These are phyloP conservation scores for Rutstroemia sp. DNA, from an alignment of 2,329 filamentous ascomycete genomes.

Conservation along the genomic window DNA sequence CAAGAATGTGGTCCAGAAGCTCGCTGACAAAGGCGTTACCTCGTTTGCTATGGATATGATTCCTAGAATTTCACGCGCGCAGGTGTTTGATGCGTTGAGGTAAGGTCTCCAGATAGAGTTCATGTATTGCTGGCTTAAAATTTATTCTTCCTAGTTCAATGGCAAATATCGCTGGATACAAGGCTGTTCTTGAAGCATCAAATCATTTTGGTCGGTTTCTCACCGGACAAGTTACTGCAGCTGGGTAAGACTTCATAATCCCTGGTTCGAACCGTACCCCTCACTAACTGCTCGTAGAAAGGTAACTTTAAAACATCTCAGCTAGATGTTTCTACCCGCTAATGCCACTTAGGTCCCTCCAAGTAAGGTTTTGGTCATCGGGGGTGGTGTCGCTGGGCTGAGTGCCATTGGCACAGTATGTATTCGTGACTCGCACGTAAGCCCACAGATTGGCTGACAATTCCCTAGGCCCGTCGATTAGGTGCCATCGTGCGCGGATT, in stretches of 20 bases:
- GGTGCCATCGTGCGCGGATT: slow-evolving; percentile 87
- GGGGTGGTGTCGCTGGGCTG: slow-evolving; percentile 80
- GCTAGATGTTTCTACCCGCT: not conserved
- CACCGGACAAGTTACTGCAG: slow-evolving; percentile 84
- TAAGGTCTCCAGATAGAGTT: slow-evolving; percentile 1
- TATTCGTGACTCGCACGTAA: slow-evolving; percentile 1
- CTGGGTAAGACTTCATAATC: slow-evolving; percentile 44
- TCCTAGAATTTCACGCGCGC: slow-evolving; percentile 79
- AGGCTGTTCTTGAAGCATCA: slow-evolving; percentile 81
- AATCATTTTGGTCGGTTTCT: slow-evolving; percentile 85
- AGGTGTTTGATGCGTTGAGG: slow-evolving; percentile 75
- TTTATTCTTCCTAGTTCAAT: slow-evolving; percentile 55
- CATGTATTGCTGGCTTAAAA: slow-evolving; percentile 7
- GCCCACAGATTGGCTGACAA: not conserved
- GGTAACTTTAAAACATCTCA: slow-evolving; percentile 12
- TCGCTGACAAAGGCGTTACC: slow-evolving; percentile 64
- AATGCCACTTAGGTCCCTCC: slow-evolving; percentile 63
- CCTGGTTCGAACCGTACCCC: not conserved
- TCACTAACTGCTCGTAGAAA: slow-evolving; percentile 24
- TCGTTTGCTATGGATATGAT: slow-evolving; percentile 91
- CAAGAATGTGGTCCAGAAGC: slow-evolving; percentile 62
- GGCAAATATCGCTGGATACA: slow-evolving; percentile 93
- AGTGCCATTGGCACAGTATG: slow-evolving; percentile 74
- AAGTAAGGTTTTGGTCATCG: slow-evolving; percentile 84
- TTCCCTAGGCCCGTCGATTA: slow-evolving; percentile 58